phyloP scores from a whole-genome alignment of 2,329 filamentous ascomycete species.

The Epichloe gansuensis region DNA sequence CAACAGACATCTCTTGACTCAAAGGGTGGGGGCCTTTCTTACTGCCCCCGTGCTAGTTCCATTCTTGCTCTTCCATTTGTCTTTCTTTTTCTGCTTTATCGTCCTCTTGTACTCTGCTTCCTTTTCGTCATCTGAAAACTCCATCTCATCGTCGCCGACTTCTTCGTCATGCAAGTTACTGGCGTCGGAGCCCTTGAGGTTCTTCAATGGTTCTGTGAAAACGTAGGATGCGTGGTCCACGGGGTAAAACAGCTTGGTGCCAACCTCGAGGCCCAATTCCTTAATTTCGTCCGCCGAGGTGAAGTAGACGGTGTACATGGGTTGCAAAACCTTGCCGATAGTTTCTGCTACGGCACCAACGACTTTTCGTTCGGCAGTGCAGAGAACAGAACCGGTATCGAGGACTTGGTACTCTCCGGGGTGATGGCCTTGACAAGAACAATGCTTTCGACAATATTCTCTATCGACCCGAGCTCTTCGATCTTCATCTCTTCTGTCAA shows the following conservation, averaged over 20 bases:
- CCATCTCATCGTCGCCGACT: slow-evolving; percentile 70
- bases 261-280: slow-evolving; percentile 53
- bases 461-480: slow-evolving; percentile 60
- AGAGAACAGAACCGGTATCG: slow-evolving; percentile 74
- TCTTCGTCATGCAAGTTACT: slow-evolving; percentile 95
- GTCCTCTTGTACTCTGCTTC: slow-evolving; percentile 70
- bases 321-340: slow-evolving; percentile 73
- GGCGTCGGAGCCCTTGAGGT: slow-evolving; percentile 79
- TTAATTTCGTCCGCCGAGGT: slow-evolving; percentile 54
- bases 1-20: slow-evolving; percentile 25
- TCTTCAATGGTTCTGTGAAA: slow-evolving; percentile 72
- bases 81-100: slow-evolving; percentile 54
- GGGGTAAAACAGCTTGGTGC: slow-evolving; percentile 67
- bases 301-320: slow-evolving; percentile 76
- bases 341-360: slow-evolving; percentile 78
- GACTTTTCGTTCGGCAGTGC: slow-evolving; percentile 60
- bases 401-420: slow-evolving; percentile 74
- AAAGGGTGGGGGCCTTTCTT: slow-evolving; percentile 27
- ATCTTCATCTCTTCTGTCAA: slow-evolving; percentile 69
- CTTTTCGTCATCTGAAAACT: slow-evolving; percentile 94
- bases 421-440: slow-evolving; percentile 68
- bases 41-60: slow-evolving; percentile 23
- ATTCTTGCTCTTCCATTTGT: slow-evolving; percentile 30
- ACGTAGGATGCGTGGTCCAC: slow-evolving; percentile 68
- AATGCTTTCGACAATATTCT: slow-evolving; percentile 67